Conservation (phyloP, 2,329 filamentous ascomycete species). For the Alternaria arbusti region DNA sequence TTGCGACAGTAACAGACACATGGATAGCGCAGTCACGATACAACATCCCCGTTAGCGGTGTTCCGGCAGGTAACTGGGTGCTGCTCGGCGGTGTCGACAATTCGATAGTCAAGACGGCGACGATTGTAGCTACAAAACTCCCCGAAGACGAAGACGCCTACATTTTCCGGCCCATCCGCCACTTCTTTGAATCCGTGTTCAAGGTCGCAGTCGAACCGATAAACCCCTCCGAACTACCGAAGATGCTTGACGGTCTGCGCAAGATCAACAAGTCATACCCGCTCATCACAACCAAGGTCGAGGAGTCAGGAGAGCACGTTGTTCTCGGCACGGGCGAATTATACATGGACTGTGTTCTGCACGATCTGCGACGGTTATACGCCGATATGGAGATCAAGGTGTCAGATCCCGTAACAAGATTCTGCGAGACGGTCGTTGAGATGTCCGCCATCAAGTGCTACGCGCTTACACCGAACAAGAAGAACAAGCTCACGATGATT, state of each 20-base stretch:
- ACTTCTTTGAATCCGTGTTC: slow-evolving; percentile 97
- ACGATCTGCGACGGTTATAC: slow-evolving; percentile 91
- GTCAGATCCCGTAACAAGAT: slow-evolving; percentile 94
- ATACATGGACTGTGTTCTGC: slow-evolving; percentile 99
- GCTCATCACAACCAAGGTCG: slow-evolving; percentile 93
- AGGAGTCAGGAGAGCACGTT: slow-evolving; percentile 96
- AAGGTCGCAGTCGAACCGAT: slow-evolving; percentile 98
- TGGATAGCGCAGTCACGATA: slow-evolving; percentile 94
- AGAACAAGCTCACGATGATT: slow-evolving; percentile 99
- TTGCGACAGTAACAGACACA: slow-evolving; percentile 81
- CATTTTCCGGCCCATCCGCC: slow-evolving; percentile 90
- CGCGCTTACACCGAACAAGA: slow-evolving; percentile 97
- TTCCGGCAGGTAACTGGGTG: slow-evolving; percentile 93
- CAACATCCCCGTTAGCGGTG: slow-evolving; percentile 87
- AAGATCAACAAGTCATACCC: slow-evolving; percentile 99
- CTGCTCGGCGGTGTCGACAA: slow-evolving; percentile 94
- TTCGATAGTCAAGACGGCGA: slow-evolving; percentile 97
- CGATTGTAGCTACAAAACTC: slow-evolving; percentile 79
- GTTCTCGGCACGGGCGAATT: slow-evolving; percentile 94
- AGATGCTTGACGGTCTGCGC: slow-evolving; percentile 96
- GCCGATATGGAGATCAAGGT: slow-evolving; percentile 99
- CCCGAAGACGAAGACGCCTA: slow-evolving; percentile 90
- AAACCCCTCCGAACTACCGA: slow-evolving; percentile 95
- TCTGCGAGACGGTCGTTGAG: slow-evolving; percentile 97
- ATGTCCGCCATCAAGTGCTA: slow-evolving; percentile 98